Evolutionary conservation across 257 asterid genomes (phyloP).

Genomic region (Salvia splendens): DNA sequence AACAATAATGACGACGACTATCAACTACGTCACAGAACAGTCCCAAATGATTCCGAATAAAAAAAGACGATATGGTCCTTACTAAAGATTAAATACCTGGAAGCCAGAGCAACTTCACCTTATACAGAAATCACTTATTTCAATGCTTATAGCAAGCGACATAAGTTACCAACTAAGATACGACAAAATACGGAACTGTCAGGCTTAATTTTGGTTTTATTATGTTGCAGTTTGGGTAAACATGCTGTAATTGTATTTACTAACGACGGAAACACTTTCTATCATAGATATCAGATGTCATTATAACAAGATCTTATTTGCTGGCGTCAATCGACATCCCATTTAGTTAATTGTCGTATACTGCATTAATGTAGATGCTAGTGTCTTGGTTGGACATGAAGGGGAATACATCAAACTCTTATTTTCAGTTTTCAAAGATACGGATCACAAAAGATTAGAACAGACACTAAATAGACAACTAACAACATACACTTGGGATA

Average conservation of each 20-base stretch:
- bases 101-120: background rate
- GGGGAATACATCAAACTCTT: conserved; percentile 1
- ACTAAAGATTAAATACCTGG: background rate
- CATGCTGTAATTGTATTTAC: background rate
- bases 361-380: background rate
- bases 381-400: conserved; percentile 10
- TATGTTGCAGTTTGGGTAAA: background rate
- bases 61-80: conserved; percentile 18
- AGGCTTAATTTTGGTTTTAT: background rate
- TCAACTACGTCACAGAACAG: background rate
- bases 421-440: background rate
- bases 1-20: background rate
- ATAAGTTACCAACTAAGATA: background rate
- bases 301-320: background rate
- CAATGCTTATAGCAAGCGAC: background rate
- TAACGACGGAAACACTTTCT: background rate
- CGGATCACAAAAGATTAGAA: background rate
- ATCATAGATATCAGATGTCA: conserved; percentile 2
- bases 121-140: background rate
- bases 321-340: background rate
- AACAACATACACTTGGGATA: background rate
- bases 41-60: background rate
- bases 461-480: background rate
- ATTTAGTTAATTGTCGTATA: conserved; percentile 6
- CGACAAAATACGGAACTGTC: background rate